phyloP scores from a whole-genome alignment of 1,284 basidiomycete species.

The Rhizoctonia solani region DNA sequence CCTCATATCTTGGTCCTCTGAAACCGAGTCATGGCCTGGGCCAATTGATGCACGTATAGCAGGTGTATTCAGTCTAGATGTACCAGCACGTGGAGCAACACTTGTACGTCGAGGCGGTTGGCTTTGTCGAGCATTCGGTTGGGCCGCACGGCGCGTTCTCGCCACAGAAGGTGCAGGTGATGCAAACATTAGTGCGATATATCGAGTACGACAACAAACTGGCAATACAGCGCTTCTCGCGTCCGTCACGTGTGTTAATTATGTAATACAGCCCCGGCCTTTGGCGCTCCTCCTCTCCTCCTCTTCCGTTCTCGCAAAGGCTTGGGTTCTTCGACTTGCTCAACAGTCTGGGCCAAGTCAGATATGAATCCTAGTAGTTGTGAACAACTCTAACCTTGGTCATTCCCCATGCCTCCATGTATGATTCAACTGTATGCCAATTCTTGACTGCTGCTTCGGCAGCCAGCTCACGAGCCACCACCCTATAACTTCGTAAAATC shows the following conservation, averaged over 20 bases:
- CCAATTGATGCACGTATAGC: slow-evolving; percentile 18
- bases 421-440: slow-evolving; percentile 13
- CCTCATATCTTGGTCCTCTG: slow-evolving; percentile 25
- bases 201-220: neutral
- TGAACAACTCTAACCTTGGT: neutral
- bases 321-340: neutral
- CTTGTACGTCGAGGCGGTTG: slow-evolving; percentile 20
- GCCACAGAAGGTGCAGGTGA: slow-evolving; percentile 30
- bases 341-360: no score
- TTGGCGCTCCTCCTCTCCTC: neutral
- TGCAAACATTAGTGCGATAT: slow-evolving; percentile 23
- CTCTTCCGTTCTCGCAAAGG: slow-evolving; percentile 2
- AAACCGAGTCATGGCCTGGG: slow-evolving; percentile 1
- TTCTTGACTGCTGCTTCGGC: slow-evolving; percentile 22
- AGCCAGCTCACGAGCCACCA: slow-evolving; percentile 15
- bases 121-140: slow-evolving; percentile 4
- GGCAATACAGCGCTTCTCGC: slow-evolving; percentile 13
- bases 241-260: slow-evolving; percentile 21
- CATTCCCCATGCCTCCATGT: neutral
- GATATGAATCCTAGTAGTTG: no score
- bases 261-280: slow-evolving; percentile 4
- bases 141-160: slow-evolving; percentile 14
- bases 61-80: slow-evolving; percentile 28
- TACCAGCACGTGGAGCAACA: slow-evolving; percentile 21
- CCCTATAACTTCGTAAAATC: neutral